phyloP scores from a whole-genome alignment of 306 rosid species.

The Cicer pinnatifidum region DNA sequence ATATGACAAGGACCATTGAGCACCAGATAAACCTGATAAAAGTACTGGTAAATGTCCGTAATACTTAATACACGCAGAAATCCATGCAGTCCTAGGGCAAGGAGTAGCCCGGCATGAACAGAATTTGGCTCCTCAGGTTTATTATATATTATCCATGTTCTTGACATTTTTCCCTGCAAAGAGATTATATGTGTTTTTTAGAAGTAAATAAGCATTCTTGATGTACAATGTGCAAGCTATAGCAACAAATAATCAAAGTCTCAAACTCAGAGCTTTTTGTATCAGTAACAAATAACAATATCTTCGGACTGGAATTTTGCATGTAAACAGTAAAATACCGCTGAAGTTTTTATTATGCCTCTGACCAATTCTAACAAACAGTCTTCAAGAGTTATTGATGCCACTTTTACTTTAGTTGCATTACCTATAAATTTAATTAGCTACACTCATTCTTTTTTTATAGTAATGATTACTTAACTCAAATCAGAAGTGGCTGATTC shows the following conservation, averaged over 20 bases:
- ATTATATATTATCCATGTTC: conserved; percentile 90
- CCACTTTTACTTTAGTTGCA: conserved; percentile 9
- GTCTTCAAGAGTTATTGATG: conserved; percentile 9
- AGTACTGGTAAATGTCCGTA: conserved; percentile 89
- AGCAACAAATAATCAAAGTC: not conserved
- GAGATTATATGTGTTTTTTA: conserved; percentile 37
- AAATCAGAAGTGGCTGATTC: conserved; percentile 6
- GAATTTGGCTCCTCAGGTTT: conserved; percentile 87
- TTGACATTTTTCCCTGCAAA: conserved; percentile 95
- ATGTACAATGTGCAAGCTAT: not conserved
- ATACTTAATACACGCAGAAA: conserved; percentile 72
- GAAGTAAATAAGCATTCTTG: conserved; percentile 11
- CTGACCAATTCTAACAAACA: conserved; percentile 9
- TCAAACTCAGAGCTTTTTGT: not conserved
- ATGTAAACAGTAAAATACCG: not conserved
- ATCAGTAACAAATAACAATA: not conserved
- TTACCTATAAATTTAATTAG: conserved; percentile 23
- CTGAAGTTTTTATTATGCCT: not conserved
- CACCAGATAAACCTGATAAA: conserved; percentile 58
- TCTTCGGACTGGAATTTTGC: not conserved
- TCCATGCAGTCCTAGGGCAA: conserved; percentile 93
- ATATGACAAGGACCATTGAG: conserved; percentile 29
- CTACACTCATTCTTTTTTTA: conserved; percentile 1
- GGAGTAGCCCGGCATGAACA: conserved; percentile 94
- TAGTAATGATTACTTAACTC: conserved; percentile 10